These are phyloP conservation scores for Solioccasus polychromus DNA, from an alignment of 768 basidiomycete species.

Conservation along the genomic window DNA sequence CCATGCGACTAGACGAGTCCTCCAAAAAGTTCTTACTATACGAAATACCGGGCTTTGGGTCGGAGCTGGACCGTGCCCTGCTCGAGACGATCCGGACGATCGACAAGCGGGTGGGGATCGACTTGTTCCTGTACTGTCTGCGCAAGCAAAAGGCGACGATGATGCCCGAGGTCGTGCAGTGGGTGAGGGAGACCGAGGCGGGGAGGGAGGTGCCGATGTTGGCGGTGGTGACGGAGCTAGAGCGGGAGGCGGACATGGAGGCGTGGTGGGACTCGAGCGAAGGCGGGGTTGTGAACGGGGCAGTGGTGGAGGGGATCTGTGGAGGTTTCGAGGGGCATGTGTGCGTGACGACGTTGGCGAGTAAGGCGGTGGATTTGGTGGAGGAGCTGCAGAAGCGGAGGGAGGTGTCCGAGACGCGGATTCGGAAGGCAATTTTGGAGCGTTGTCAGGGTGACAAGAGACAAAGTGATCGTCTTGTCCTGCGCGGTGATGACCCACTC, in stretches of 20 bases:
- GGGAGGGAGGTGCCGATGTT: conserved; percentile 15
- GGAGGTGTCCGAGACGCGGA: conserved; percentile 12
- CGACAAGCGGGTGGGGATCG: conserved; percentile 16
- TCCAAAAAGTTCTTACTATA: conserved; percentile 13
- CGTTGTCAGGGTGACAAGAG: conserved; percentile 11
- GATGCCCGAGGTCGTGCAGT: conserved; percentile 9
- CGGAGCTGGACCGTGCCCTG: conserved; percentile 9
- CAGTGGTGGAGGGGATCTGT: conserved; percentile 21
- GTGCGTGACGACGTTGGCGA: conserved; percentile 36
- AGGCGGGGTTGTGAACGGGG: conserved; percentile 25
- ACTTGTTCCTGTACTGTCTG: conserved; percentile 25
- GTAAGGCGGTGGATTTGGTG: conserved; percentile 10
- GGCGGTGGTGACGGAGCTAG: conserved; percentile 27
- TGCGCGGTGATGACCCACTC: too few species aligned
- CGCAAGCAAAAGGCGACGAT: conserved; percentile 16
- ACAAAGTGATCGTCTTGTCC: conserved; percentile 8
- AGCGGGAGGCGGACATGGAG: conserved; percentile 26
- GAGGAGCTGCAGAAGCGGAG: conserved; percentile 17
- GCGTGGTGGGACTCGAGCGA: conserved; percentile 27
- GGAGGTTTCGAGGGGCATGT: conserved; percentile 33
- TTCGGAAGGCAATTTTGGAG: conserved; percentile 13
- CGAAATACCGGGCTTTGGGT: conserved; percentile 25
- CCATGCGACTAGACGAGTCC: too few species aligned
- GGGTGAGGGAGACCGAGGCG: conserved; percentile 1
- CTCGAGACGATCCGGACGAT: conserved; percentile 15